These are phyloP conservation scores for Zopfochytrium polystomum DNA, from an alignment of 371 early-diverging fungal genomes.

Conservation along the genomic window DNA sequence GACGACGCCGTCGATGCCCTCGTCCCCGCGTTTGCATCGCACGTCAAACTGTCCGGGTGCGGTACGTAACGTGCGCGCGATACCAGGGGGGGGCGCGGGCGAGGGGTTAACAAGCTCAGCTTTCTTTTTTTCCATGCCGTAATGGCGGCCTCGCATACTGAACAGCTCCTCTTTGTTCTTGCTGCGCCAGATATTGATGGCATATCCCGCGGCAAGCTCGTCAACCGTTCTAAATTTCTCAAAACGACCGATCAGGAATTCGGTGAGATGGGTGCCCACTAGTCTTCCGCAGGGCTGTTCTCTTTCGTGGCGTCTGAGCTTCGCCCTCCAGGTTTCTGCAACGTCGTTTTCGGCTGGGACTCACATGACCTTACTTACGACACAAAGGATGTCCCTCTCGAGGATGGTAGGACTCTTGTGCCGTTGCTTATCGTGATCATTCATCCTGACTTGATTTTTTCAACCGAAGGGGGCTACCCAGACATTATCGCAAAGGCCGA, in stretches of 20 bases:
- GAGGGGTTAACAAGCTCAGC: neutral
- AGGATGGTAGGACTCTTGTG: slow-evolving; percentile 20
- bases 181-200: slow-evolving; percentile 67
- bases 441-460: neutral
- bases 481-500: slow-evolving; percentile 74
- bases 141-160: neutral
- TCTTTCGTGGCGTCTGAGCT: neutral
- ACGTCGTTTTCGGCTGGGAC: slow-evolving; percentile 86
- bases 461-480: slow-evolving; percentile 44
- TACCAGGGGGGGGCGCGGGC: no score
- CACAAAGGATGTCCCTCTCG: slow-evolving; percentile 15
- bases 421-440: neutral
- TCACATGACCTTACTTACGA: slow-evolving; percentile 47
- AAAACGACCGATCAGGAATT: slow-evolving; percentile 67
- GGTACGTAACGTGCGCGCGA: no score
- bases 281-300: neutral
- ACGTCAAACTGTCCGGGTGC: no score
- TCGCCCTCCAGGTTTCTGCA: slow-evolving; percentile 64
- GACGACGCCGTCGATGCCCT: no score
- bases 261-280: slow-evolving; percentile 45
- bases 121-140: neutral
- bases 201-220: slow-evolving; percentile 70
- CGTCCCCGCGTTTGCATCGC: no score
- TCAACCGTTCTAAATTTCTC: slow-evolving; percentile 66
- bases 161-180: slow-evolving; percentile 9